These are phyloP conservation scores for Strigomonas culicis DNA, from an alignment of 208 protist genomes.

Conservation along the genomic window DNA sequence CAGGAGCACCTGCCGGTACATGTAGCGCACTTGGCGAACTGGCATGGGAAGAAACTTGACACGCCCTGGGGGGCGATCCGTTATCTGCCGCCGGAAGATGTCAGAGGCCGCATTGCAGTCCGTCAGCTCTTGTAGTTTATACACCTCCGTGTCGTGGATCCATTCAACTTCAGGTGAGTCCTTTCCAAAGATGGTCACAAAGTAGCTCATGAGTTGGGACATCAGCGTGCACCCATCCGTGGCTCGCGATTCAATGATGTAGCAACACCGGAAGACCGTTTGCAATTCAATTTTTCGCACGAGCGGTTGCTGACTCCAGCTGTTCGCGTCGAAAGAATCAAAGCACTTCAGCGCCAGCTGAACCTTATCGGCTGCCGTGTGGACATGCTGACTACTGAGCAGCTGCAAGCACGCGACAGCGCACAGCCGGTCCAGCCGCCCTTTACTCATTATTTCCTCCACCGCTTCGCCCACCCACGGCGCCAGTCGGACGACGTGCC, in stretches of 20 bases:
- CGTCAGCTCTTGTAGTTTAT: slow-evolving; percentile 34
- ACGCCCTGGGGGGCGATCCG: slow-evolving; percentile 19
- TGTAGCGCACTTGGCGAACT: slow-evolving; percentile 41
- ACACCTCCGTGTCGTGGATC: slow-evolving; percentile 69
- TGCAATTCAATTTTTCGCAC: slow-evolving; percentile 69
- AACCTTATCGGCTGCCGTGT: slow-evolving; percentile 23
- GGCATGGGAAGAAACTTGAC: slow-evolving; percentile 61
- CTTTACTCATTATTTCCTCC: slow-evolving; percentile 41
- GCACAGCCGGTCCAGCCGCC: slow-evolving; percentile 54
- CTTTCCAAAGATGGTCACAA: slow-evolving; percentile 40
- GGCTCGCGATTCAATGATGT: slow-evolving; percentile 31
- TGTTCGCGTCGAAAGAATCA: slow-evolving; percentile 51
- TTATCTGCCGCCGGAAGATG: slow-evolving; percentile 41
- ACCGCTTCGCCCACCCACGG: slow-evolving; percentile 28
- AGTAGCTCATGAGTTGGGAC: slow-evolving; percentile 16
- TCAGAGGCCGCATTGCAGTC: slow-evolving; percentile 34
- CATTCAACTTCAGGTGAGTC: slow-evolving; percentile 56
- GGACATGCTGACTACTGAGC: slow-evolving; percentile 34
- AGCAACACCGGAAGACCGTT: slow-evolving; percentile 74
- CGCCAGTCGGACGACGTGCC: slow-evolving; percentile 35
- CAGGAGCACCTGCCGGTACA: slow-evolving; percentile 40
- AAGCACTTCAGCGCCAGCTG: slow-evolving; percentile 31
- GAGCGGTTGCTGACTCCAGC: slow-evolving; percentile 68
- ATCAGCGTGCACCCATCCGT: slow-evolving; percentile 18
- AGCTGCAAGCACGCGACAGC: slow-evolving; percentile 72